phyloP scores from a whole-genome alignment of 257 asterid genomes.

The Gardenia jasminoides region DNA sequence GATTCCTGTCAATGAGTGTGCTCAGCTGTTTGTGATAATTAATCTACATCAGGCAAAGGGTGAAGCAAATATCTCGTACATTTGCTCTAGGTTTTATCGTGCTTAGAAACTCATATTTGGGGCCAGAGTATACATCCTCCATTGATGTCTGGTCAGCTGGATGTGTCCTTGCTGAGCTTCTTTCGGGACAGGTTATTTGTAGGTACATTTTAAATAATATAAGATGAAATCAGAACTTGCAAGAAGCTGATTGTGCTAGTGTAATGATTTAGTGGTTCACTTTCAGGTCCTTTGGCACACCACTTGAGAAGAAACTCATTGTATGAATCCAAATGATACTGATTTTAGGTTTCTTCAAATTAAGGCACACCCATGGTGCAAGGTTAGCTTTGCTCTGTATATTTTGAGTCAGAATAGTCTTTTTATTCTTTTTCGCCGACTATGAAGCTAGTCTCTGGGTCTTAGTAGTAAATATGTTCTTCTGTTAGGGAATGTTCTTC shows the following conservation, averaged over 20 bases:
- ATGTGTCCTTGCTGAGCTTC: conserved; percentile 94
- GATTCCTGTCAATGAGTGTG: neutral
- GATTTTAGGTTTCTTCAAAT: conserved; percentile 94
- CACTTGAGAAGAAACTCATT: conserved; percentile 94
- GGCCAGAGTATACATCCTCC: conserved; percentile 81
- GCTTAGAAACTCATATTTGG: conserved; percentile 98
- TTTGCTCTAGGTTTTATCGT: conserved; percentile 93
- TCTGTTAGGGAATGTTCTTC: neutral
- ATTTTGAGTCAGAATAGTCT: neutral
- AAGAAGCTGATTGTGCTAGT: neutral
- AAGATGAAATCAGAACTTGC: conserved; percentile 14
- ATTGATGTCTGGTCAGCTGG: conserved; percentile 99
- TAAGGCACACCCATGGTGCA: conserved; percentile 97
- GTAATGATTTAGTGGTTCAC: conserved; percentile 17
- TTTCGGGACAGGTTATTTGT: conserved; percentile 74
- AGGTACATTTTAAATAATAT: conserved; percentile 42
- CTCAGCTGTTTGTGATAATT: neutral
- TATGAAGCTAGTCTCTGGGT: neutral
- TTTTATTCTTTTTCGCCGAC: too few species aligned
- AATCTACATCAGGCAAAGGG: conserved; percentile 56
- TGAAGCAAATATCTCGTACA: conserved; percentile 92
- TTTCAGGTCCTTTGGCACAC: conserved; percentile 93
- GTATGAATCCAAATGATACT: conserved; percentile 88
- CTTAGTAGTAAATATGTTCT: neutral
- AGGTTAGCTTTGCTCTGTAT: conserved; percentile 45